Evolutionary conservation across 2,329 filamentous ascomycete genomes (phyloP).

Genomic region (Trichophyton verrucosum): DNA sequence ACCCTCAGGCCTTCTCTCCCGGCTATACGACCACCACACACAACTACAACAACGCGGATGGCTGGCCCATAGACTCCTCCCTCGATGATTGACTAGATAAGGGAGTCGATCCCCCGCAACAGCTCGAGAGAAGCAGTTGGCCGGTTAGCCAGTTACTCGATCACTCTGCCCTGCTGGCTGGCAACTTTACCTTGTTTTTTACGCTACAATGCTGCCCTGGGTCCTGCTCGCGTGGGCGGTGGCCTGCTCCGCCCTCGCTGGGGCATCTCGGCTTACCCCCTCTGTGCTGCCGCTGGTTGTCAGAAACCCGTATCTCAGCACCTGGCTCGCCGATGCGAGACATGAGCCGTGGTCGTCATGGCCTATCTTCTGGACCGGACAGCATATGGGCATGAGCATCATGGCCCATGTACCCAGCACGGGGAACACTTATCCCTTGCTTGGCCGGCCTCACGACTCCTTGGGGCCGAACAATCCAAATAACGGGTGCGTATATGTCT

Average conservation of each 20-base stretch:
- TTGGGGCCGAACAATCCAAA: conserved; percentile 26
- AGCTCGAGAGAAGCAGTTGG: no score
- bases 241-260: conserved; percentile 29
- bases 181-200: background rate
- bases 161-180: background rate
- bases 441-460: conserved; percentile 55
- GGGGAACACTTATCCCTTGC: conserved; percentile 49
- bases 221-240: conserved; percentile 21
- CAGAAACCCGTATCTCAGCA: conserved; percentile 62
- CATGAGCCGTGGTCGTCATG: conserved; percentile 67
- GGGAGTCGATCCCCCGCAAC: background rate
- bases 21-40: background rate
- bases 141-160: background rate
- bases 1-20: background rate
- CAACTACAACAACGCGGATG: background rate
- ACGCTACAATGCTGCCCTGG: conserved; percentile 7
- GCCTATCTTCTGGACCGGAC: conserved; percentile 75
- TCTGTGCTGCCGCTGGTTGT: conserved; percentile 64
- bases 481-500: conserved; percentile 25
- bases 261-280: conserved; percentile 44
- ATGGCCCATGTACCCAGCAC: conserved; percentile 50
- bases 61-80: background rate
- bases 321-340: conserved; percentile 62
- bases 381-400: conserved; percentile 52
- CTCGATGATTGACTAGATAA: background rate